phyloP scores from a whole-genome alignment of 2,329 filamentous ascomycete species.

The Elsinoe batatas region DNA sequence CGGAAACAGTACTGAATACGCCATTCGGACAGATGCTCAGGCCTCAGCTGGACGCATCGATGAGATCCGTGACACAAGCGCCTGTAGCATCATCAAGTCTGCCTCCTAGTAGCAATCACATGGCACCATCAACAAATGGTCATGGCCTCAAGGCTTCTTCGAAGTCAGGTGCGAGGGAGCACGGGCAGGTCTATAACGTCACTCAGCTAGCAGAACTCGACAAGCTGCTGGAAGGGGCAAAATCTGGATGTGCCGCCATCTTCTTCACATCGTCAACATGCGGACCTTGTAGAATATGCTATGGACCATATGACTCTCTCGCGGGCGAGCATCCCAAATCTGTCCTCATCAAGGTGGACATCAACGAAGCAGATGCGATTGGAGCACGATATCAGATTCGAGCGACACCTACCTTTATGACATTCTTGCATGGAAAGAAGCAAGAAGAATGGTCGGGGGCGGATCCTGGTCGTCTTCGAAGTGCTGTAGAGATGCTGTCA shows the following conservation, averaged over 20 bases:
- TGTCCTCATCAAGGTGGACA: conserved; percentile 73
- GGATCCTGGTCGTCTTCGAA: conserved; percentile 55
- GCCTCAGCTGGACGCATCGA: conserved; percentile 59
- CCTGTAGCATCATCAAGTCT: conserved; percentile 33
- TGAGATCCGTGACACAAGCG: conserved; percentile 53
- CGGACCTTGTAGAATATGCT: conserved; percentile 71
- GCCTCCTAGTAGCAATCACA: not conserved
- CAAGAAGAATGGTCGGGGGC: conserved; percentile 75
- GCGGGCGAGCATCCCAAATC: conserved; percentile 62
- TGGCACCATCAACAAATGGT: not conserved
- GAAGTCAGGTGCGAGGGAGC: conserved; percentile 9
- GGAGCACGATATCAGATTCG: conserved; percentile 56
- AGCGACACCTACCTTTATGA: conserved; percentile 81
- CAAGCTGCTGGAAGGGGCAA: conserved; percentile 48
- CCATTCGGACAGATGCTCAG: conserved; percentile 82
- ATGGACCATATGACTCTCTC: conserved; percentile 71
- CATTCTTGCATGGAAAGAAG: conserved; percentile 66
- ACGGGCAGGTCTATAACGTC: conserved; percentile 51
- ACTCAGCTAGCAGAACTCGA: conserved; percentile 52
- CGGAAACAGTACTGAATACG: conserved; percentile 72
- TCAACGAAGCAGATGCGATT: conserved; percentile 52
- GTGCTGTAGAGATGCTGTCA: conserved; percentile 63
- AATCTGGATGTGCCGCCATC: conserved; percentile 62
- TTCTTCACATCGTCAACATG: conserved; percentile 92
- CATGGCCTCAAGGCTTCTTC: not conserved